Evolutionary conservation across 176 grass and related monocot species (phyloP), one percentile per base, ranked within the genome.

Genomic region (Aegilops bicornis): DNA sequence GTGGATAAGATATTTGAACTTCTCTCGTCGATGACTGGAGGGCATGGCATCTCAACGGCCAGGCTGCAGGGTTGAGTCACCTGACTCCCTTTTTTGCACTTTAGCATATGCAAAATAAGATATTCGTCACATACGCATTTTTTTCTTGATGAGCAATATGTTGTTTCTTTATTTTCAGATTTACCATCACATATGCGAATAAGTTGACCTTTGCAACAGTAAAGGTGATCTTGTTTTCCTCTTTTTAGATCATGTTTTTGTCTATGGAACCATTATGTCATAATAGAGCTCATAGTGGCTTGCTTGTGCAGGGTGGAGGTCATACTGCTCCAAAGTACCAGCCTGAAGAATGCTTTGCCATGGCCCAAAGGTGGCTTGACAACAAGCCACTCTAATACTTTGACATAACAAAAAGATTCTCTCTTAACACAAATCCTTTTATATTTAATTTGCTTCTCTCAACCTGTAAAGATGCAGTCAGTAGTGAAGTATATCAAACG

Each of bases 1-100:
- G 27, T 93, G 93, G 93, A 78, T 87, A 37, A 73, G 86, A 87
- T 93, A 89, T 37, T 72, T 95, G 5, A 91, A 91, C 19, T 89
- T 87, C 48, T 37, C 88, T 91, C 10, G 19, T 72, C 8, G 83
- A 89, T 66, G 74, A 89, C 1, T 92, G 88, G 88, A 92, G 91
- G 50, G 90, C 88, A 10, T 95, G 91, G 88, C 83, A 92, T 75
- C 33, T 91, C 2, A 30, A 78, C 20, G 86, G 84, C 19, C 88
- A 92, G 62, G 84, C 80, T 82, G 93, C 83, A 35, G 86, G 91
- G 93, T 91, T 11, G 76, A 83, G 65, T 56, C 84, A 10, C 20
- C 35, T 69, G 6, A 43, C 23, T 19, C 47, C 11, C 27, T 37
- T 75, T 75, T 23, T 19, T 16, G 14, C 29, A 32, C 13, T 31